Base-by-base conservation (phyloP, 495 filamentous ascomycete genomes). In the Neurospora intermedia region DNA sequence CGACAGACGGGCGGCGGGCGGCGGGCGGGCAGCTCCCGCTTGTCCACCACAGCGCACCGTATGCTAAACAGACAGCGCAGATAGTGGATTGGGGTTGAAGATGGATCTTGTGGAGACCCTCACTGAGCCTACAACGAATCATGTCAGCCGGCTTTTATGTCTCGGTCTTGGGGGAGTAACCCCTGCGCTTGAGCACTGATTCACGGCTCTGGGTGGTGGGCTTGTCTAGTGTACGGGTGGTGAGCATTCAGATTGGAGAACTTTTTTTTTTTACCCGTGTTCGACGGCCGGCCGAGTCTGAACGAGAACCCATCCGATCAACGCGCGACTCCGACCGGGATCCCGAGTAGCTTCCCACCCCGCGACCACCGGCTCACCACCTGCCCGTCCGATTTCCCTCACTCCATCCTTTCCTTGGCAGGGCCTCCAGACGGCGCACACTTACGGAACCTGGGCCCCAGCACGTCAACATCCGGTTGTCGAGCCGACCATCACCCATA, bases 231-330 rank as follows among this genome's bases (percentile, higher is more conserved):
- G 7, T 39, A 31, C 54, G 23, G 31, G 54, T 62, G 54, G 54
- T 71, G 46, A 76, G 76, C 73, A 35, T 77, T 75, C 70, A 66
- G 70, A 43, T 76, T 74, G 77, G 78, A 76, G 77, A 80, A 80
- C 76, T 77, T 80, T 80, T 80, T 78, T 80, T 78, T 75, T 38
- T 38, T 70, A 41, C 72, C 73, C 76, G 74, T 74, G 73, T 71
- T 71, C 73, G 75, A 76, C 76, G 75, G 74, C 71, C 54, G 54
- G 54, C 54, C 54, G 54, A 62, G 54, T 62, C 54, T 62, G 54
- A 62, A 62, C 54, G 54, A 62, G 54, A 62, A 62, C 54, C 54
- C 54, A 62, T 62, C 54, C 54, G 54, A 62, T 62, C 54, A 62
- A 27, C 54, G 54, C 43, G 27, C n/a, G 54, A 35, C 70, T 54